These are phyloP conservation scores for Neonectria hederae DNA, from an alignment of 2,329 filamentous ascomycete species.

Conservation along the genomic window DNA sequence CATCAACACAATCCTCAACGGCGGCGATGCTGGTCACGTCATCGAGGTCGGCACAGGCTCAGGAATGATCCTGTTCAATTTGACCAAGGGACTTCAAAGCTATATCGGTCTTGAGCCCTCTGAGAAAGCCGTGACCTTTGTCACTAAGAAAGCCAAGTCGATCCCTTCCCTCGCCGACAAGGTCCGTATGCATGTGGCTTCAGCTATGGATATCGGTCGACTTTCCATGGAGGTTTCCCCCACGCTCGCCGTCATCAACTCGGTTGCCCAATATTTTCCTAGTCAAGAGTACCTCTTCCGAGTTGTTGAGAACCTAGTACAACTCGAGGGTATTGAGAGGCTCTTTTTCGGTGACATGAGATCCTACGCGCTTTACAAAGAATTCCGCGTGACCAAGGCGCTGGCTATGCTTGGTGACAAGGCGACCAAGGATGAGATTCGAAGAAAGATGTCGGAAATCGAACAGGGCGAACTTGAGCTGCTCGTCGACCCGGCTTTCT, in stretches of 20 bases:
- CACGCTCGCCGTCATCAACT: constrained; percentile 40
- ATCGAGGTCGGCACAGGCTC: constrained; percentile 45
- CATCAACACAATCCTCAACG: constrained; percentile 31
- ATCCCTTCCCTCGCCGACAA: constrained; percentile 12
- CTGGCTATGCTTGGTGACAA: constrained; percentile 5
- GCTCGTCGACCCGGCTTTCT: constrained; percentile 34
- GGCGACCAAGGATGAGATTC: constrained; percentile 17
- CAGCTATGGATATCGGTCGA: constrained; percentile 32
- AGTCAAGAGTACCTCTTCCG: constrained; percentile 34
- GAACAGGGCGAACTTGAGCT: constrained; percentile 33
- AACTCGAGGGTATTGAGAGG: neutral
- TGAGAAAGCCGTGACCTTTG: constrained; percentile 29
- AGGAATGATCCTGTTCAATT: constrained; percentile 46
- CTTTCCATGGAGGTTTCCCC: constrained; percentile 7
- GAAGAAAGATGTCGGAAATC: constrained; percentile 23
- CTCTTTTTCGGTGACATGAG: constrained; percentile 39
- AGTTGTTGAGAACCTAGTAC: constrained; percentile 24
- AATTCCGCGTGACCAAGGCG: constrained; percentile 29
- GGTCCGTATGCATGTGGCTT: constrained; percentile 28
- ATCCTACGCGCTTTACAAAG: constrained; percentile 28
- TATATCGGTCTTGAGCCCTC: constrained; percentile 45
- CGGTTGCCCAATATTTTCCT: constrained; percentile 44
- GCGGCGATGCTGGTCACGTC: constrained; percentile 23
- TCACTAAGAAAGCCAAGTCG: constrained; percentile 22
- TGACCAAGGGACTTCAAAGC: constrained; percentile 21